Base-by-base conservation (phyloP, 1,284 basidiomycete species). In the Cryptococcus sp. region DNA sequence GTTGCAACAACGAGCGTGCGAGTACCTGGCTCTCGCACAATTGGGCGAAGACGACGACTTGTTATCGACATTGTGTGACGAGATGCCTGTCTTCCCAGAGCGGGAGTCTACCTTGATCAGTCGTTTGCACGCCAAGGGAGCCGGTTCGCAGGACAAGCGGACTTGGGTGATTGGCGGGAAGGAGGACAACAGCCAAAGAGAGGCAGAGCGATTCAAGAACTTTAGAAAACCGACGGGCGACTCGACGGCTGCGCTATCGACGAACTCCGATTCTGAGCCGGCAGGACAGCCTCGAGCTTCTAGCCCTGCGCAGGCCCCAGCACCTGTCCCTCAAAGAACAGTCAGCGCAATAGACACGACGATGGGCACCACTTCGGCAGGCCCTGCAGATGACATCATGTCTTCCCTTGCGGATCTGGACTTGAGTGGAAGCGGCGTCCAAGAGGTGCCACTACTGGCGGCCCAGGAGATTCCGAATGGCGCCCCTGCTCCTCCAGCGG, bases 41-140 rank as follows among this genome's bases (percentile, higher is more conserved):
- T 83, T 90, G 22, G 81, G 87, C 27, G 91, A 94, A 46, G 88
- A 93, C 45, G 93, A 98, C 71, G 93, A 94, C 69, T 83, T 98
- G 44, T 81, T 99, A 54, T 91, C 94, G 74, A 90, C 90, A 57
- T 87, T 99, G 15, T 98, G 94, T 78, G 96, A 98, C 75, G 96
- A 99, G 80, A 99, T 99, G 88, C 96, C 96, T 6, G 92, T 95
- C 0, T 99, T 97, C 83, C 92, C 94, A 1, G 90, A 96, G 57
- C 87, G 94, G 52, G 90, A 93, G 66, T 97, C 92, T 60, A 88
- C 94, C 7, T 83, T 99, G 17, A 81, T 96, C 44, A 89, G 85
- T 58, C 84, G 93, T 41, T 80, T 98, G 44, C 91, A 95, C 72
- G 87, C 87, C 70, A 94, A 94, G 74, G 88, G 91, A 44, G 88